phyloP scores from a whole-genome alignment of 495 filamentous ascomycete genomes.

The Penicillium waksmanii region DNA sequence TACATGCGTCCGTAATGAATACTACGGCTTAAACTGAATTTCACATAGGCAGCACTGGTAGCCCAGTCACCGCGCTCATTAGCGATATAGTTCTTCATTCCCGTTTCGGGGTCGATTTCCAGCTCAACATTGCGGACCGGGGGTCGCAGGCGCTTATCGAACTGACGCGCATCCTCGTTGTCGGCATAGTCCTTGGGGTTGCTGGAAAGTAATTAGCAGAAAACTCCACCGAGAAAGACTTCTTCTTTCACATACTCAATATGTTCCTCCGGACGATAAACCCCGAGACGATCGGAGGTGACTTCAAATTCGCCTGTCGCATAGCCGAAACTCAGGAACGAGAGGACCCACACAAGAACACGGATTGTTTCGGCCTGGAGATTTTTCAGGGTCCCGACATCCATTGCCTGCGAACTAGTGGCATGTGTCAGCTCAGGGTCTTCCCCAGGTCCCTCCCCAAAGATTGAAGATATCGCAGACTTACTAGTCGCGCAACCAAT shows the following conservation, averaged over 20 bases:
- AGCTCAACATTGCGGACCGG: constrained; percentile 77
- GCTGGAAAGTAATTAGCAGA: constrained; percentile 24
- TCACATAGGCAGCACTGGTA: constrained; percentile 88
- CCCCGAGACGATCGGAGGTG: constrained; percentile 84
- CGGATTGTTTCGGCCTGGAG: constrained; percentile 90
- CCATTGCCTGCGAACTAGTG: constrained; percentile 80
- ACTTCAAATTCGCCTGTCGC: constrained; percentile 98
- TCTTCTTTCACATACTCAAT: constrained; percentile 58
- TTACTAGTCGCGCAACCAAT: constrained; percentile 54
- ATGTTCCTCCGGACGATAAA: constrained; percentile 94
- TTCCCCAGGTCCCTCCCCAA: neutral
- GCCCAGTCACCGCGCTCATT: constrained; percentile 85
- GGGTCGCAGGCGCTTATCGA: constrained; percentile 78
- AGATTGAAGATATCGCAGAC: constrained; percentile 17
- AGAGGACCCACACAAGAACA: constrained; percentile 87
- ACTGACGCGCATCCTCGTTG: constrained; percentile 80
- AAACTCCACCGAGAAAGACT: neutral
- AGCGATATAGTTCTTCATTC: constrained; percentile 99
- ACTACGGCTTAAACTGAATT: constrained; percentile 77
- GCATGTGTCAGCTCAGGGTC: constrained; percentile 15
- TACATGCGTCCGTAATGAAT: constrained; percentile 92
- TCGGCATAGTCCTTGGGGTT: constrained; percentile 93
- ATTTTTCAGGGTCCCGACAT: constrained; percentile 87
- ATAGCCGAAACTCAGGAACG: constrained; percentile 92
- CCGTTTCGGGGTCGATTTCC: constrained; percentile 79